Percentiles rank a stretch among this genome's conserved stretches.
These are phyloP conservation scores for Paspalum notatum DNA, from an alignment of 176 grass and related monocot genomes.

Conservation along the genomic window DNA sequence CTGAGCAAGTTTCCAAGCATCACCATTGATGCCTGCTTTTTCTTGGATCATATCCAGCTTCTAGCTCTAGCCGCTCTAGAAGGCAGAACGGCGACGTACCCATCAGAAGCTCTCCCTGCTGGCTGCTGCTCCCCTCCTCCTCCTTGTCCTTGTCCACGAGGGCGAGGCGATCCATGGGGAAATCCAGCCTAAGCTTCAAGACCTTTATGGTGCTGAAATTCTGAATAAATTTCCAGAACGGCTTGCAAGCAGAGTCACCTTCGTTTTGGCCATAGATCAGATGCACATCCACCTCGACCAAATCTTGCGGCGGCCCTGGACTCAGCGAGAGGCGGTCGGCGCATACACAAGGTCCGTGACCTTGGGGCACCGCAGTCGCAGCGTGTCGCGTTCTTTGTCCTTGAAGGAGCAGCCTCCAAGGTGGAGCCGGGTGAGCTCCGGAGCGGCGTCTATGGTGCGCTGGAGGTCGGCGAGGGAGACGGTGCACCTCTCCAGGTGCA, in stretches of 20 bases:
- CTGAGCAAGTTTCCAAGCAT: background rate
- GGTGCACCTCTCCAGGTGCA: background rate
- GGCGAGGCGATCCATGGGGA: background rate
- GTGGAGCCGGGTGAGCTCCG: constrained; percentile 6
- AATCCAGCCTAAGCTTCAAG: background rate
- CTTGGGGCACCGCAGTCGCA: background rate
- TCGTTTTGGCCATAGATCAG: background rate
- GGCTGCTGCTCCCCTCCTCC: too few relatives aligned
- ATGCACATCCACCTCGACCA: background rate
- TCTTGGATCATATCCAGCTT: background rate
- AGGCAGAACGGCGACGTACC: background rate
- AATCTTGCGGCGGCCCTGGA: background rate
- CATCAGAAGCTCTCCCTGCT: too few relatives aligned
- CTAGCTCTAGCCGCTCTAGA: background rate
- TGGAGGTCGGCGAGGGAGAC: background rate
- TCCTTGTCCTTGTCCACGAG: background rate
- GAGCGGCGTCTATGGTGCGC: background rate
- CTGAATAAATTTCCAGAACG: background rate
- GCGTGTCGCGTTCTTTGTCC: too few relatives aligned
- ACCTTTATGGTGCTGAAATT: background rate
- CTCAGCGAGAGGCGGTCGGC: background rate
- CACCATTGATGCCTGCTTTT: too few relatives aligned
- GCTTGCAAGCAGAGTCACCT: too few relatives aligned
- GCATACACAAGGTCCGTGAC: background rate
- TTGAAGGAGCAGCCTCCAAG: background rate